Conservation (phyloP, 192 early-diverging fungal genomes). For the Coemansia sp. region DNA sequence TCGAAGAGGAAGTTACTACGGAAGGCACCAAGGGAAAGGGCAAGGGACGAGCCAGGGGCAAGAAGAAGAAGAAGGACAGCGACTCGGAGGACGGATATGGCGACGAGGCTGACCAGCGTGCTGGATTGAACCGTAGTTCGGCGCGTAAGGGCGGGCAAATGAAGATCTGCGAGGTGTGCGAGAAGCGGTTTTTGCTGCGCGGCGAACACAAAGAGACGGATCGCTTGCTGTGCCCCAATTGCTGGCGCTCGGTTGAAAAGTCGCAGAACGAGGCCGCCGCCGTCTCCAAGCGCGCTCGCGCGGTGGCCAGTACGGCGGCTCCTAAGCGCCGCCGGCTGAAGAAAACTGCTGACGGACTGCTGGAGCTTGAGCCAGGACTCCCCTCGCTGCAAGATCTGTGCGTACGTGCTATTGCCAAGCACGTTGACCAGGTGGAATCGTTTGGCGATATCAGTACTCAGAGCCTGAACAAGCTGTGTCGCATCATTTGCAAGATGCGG, state of each 20-base stretch:
- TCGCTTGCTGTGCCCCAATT: conserved; percentile 29
- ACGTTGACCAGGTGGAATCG: conserved; percentile 79
- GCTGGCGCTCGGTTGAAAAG: conserved; percentile 42
- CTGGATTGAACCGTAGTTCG: conserved; percentile 35
- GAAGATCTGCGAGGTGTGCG: conserved; percentile 43
- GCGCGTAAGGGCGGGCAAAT: conserved; percentile 51
- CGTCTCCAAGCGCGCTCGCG: conserved; percentile 16
- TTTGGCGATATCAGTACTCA: conserved; percentile 78
- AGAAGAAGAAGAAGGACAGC: conserved; percentile 10
- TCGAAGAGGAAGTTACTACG: background rate
- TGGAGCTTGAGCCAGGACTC: conserved; percentile 56
- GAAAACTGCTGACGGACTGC: conserved; percentile 51
- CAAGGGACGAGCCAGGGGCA: conserved; percentile 10
- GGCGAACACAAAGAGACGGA: conserved; percentile 11
- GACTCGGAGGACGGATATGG: conserved; percentile 11
- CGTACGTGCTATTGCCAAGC: conserved; percentile 67
- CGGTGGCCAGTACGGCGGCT: background rate
- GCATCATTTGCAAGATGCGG: conserved; percentile 77
- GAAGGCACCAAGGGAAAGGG: background rate
- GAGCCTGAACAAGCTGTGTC: conserved; percentile 71
- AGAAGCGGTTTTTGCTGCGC: conserved; percentile 36
- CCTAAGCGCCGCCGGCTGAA: conserved; percentile 11
- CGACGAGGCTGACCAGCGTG: conserved; percentile 26
- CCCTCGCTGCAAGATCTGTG: conserved; percentile 66
- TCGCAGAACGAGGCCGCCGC: background rate